Evolutionary conservation across 495 filamentous ascomycete species (phyloP), one percentile per base, ranked within the genome.

Genomic region (Aspergillus nidulans): DNA sequence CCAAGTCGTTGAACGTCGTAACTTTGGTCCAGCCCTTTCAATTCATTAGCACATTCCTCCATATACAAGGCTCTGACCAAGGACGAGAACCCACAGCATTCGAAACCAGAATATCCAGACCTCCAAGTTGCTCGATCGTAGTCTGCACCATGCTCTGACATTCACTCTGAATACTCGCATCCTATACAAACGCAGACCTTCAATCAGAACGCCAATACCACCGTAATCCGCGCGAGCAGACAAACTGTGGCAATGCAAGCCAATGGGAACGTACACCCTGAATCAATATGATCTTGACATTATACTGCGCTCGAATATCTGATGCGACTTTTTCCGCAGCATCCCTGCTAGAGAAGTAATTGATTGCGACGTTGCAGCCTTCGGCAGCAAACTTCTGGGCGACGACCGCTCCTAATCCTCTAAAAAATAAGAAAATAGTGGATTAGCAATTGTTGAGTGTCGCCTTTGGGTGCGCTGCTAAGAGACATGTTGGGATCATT

Each of bases 361-460:
- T 90, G 64, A 91, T 83, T 15, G 82, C 85, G 43, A 90, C 67
- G 61, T 88, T 88, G 58, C 71, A 80, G 25, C 84, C 84, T 58
- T 87, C 79, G 7, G 74, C 67, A 6, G 86, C 87, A 63, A 90
- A 90, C 34, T 85, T 86, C 34, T 78, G 69, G 26, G 73, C 78
- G 3, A 88, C 73, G 8, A 82, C 51, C 41, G 83, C 86, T 19
- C 87, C 87, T 4, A 90, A 75, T 12, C 87, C 86, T 61, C 84
- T 86, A 54, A 42, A 39, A 9, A 18, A 21, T 13, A 9, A 36
- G 18, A 0, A 18, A 30, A 6, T 24, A 30, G 25, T 13, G 15
- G 16, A 43, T 43, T n/a, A 23, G 18, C 36, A 28, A 28, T 4
- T 4, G 4, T 28, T 28, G 4, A 9, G 26, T 28, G 26, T 28